Conservation (phyloP, 2,329 filamentous ascomycete species). For the Fusarium humuli region DNA sequence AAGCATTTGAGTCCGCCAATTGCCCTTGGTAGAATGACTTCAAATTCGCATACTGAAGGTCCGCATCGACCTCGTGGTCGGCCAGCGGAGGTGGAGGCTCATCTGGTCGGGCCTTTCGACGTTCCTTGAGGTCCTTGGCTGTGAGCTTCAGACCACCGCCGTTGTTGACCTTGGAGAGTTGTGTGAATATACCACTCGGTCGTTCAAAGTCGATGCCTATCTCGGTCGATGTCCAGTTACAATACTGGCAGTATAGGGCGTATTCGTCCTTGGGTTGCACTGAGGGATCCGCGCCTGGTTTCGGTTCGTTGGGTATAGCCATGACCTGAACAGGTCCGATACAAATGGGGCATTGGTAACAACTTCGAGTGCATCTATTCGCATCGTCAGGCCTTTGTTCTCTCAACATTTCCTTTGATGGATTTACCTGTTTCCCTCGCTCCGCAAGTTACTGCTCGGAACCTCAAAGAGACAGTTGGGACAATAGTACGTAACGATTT, state of each 20-base stretch:
- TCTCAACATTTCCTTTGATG: not conserved
- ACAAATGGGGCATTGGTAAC: slow-evolving; percentile 94
- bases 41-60: slow-evolving; percentile 79
- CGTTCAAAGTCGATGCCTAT: slow-evolving; percentile 92
- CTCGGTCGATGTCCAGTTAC: slow-evolving; percentile 91
- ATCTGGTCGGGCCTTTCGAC: slow-evolving; percentile 60
- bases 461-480: slow-evolving; percentile 97
- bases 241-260: slow-evolving; percentile 88
- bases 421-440: slow-evolving; percentile 89
- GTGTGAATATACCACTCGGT: slow-evolving; percentile 84
- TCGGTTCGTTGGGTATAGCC: slow-evolving; percentile 65
- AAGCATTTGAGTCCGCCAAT: slow-evolving; percentile 70
- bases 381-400: slow-evolving; percentile 32
- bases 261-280: slow-evolving; percentile 66
- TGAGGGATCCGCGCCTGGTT: slow-evolving; percentile 56
- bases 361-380: slow-evolving; percentile 86
- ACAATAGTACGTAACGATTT: slow-evolving; percentile 95
- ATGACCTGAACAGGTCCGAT: slow-evolving; percentile 82
- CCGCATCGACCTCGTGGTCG: slow-evolving; percentile 66
- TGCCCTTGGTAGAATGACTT: slow-evolving; percentile 86
- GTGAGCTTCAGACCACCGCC: slow-evolving; percentile 65
- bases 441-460: slow-evolving; percentile 90
- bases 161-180: slow-evolving; percentile 78
- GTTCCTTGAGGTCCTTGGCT: slow-evolving; percentile 63
- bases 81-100: slow-evolving; percentile 53